Evolutionary conservation across 2,329 filamentous ascomycete genomes (phyloP).

Genomic region (Xylaria sp.): DNA sequence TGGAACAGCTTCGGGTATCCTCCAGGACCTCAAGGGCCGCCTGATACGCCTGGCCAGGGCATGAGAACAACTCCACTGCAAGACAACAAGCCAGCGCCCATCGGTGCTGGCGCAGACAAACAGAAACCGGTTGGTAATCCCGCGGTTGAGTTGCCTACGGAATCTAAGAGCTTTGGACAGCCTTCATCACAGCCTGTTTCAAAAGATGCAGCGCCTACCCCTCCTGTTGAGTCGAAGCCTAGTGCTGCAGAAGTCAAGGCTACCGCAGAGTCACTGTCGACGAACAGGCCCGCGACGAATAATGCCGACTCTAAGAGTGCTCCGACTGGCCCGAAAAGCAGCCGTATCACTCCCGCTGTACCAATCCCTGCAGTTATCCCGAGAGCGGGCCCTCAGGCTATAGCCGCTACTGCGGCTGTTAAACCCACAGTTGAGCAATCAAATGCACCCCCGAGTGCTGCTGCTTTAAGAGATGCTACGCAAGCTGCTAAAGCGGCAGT

Average conservation of each 20-base stretch:
- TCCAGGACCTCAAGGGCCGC: slow-evolving; percentile 65
- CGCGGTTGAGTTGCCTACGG: slow-evolving; percentile 59
- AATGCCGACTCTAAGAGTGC: slow-evolving; percentile 53
- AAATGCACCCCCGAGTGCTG: slow-evolving; percentile 52
- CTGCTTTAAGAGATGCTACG: slow-evolving; percentile 72
- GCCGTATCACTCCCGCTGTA: slow-evolving; percentile 72
- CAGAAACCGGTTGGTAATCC: slow-evolving; percentile 59
- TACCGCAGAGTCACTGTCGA: slow-evolving; percentile 63
- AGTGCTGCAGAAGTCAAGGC: slow-evolving; percentile 64
- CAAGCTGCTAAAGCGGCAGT: slow-evolving; percentile 80
- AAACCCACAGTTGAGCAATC: slow-evolving; percentile 55
- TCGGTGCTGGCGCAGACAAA: slow-evolving; percentile 63
- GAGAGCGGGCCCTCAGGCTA: slow-evolving; percentile 46
- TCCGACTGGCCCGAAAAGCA: slow-evolving; percentile 61
- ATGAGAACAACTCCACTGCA: slow-evolving; percentile 51
- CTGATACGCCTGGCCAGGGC: slow-evolving; percentile 48
- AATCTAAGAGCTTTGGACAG: slow-evolving; percentile 65
- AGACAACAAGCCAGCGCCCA: slow-evolving; percentile 62
- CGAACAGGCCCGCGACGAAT: slow-evolving; percentile 51
- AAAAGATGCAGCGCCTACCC: slow-evolving; percentile 65
- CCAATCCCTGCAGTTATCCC: slow-evolving; percentile 66
- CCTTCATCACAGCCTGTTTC: slow-evolving; percentile 57
- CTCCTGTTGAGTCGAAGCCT: slow-evolving; percentile 76
- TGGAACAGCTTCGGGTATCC: slow-evolving; percentile 71
- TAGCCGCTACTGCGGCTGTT: slow-evolving; percentile 46